Evolutionary conservation across 208 protist species (phyloP), one percentile per base, ranked within the genome.

Genomic region (Leishmania arabica): DNA sequence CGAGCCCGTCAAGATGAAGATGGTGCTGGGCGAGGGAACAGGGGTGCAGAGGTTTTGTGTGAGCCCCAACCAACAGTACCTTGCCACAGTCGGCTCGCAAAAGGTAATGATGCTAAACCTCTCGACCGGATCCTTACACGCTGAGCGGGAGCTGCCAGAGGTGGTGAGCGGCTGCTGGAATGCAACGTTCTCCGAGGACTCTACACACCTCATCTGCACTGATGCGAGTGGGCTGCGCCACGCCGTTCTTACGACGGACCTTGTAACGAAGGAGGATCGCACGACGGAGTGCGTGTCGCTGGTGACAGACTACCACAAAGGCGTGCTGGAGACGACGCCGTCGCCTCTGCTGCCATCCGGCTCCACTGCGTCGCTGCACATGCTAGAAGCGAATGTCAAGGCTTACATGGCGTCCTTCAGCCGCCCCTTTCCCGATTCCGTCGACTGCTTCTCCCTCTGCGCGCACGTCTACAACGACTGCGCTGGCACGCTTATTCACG

Each of bases 21-120:
- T 95, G 37, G 80, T 88, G 83, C 80, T 97, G 0, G 78, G 87
- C 47, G 92, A 97, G 77, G 90, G 89, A n/a, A 84, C 80, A 15
- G 86, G 79, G 40, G 88, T 94, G 79, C 82, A 89, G 78, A 88
- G 84, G 60, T 95, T 97, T 73, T 95, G 92, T 82, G 89, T 96
- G 31, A 95, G 89, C 69, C 88, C 88, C n/a, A 90, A 90, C 75
- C 85, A 87, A 9, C 76, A 84, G 42, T 82, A 89, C 34, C 82
- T 97, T 58, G 89, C 91, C 37, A 80, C 88, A 7, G 93, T 91
- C 31, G 92, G 91, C 21, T 47, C 79, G 75, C 83, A 82, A 40
- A 82, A 83, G 4, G 71, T 95, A 11, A 77, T 84, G 42, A 76
- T 97, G 34, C 88, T 88, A n/a, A 85, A 92, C 62, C 58, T 88